Evolutionary conservation across 805 yeast species (phyloP).

Genomic region (Nakazawaea anatomiae): DNA sequence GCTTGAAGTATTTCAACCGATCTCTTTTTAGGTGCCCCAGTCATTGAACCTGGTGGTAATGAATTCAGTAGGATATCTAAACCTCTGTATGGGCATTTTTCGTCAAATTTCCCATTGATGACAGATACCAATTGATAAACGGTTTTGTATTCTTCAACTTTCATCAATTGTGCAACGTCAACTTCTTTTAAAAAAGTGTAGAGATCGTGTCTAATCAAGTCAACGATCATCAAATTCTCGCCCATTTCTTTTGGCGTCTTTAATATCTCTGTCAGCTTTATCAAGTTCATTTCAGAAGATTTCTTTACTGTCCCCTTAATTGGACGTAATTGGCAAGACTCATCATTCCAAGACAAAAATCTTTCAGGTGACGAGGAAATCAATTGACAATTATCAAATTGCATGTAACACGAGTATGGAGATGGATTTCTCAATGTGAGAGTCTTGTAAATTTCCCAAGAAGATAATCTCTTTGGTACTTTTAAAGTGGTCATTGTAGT

Average conservation of each 20-base stretch:
- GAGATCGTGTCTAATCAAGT: constrained; percentile 87
- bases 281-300: constrained; percentile 43
- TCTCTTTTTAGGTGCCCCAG: constrained; percentile 96
- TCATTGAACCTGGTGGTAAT: constrained; percentile 98
- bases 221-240: constrained; percentile 96
- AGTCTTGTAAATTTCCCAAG: constrained; percentile 80
- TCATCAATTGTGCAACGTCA: constrained; percentile 73
- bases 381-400: constrained; percentile 57
- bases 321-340: constrained; percentile 76
- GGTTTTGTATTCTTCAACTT: constrained; percentile 86
- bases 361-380: constrained; percentile 94
- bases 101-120: constrained; percentile 55
- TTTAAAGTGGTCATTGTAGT: constrained; percentile 66
- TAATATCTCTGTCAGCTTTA: constrained; percentile 56
- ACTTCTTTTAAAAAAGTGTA: constrained; percentile 63
- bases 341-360: constrained; percentile 71
- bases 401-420: constrained; percentile 81
- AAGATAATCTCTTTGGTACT: constrained; percentile 39
- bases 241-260: constrained; percentile 90
- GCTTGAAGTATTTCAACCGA: constrained; percentile 76
- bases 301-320: constrained; percentile 93
- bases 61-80: constrained; percentile 73
- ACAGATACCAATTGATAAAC: constrained; percentile 91
- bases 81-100: constrained; percentile 43
- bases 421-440: constrained; percentile 77